Percentiles rank a stretch among this genome's conserved stretches.
Conservation (phyloP, 2,329 filamentous ascomycete species). For the Trichoderma sp. region DNA sequence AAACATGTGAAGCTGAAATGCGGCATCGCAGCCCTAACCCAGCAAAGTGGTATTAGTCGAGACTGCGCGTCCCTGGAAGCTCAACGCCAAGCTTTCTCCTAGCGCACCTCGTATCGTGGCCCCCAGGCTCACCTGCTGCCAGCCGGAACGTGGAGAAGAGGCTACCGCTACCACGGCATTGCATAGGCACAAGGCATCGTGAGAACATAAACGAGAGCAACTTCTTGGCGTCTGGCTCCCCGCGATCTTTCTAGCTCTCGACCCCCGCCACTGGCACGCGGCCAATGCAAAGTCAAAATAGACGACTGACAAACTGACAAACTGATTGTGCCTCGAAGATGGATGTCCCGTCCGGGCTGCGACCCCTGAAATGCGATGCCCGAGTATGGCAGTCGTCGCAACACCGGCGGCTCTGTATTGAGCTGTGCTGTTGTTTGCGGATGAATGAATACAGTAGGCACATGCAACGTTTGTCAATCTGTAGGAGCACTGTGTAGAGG, state of each 20-base stretch:
- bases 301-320: neutral
- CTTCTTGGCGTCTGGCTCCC: constrained; percentile 20
- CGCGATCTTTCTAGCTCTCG: constrained; percentile 12
- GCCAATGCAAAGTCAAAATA: neutral
- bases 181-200: neutral
- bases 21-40: neutral
- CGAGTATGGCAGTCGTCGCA: neutral
- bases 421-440: constrained; percentile 5
- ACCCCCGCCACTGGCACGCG: constrained; percentile 4
- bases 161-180: constrained; percentile 8
- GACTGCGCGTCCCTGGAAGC: constrained; percentile 3
- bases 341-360: neutral
- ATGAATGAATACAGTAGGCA: neutral
- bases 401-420: neutral
- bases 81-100: constrained; percentile 24
- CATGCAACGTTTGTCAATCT: neutral
- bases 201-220: neutral
- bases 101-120: constrained; percentile 22
- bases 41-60: neutral
- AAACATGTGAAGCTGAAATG: neutral
- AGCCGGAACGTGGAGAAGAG: neutral
- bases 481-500: constrained; percentile 7
- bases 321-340: neutral
- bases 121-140: constrained; percentile 5
- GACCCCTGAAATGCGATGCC: neutral